phyloP scores from a whole-genome alignment of 805 yeast species.

The Kluyveromyces nonfermentans region DNA sequence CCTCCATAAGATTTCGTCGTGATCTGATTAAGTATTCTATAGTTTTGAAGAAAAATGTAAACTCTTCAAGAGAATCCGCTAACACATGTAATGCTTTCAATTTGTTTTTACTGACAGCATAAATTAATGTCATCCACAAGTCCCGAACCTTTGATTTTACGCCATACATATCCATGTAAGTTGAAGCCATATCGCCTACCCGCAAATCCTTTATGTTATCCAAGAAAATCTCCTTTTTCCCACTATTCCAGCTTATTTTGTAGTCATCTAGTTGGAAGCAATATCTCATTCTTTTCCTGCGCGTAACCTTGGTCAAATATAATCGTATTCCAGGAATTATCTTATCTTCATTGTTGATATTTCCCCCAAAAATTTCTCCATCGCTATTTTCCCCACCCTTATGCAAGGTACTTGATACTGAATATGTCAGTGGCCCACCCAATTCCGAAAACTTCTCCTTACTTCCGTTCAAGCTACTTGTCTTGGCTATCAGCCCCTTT shows the following conservation, averaged over 20 bases:
- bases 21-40: constrained; percentile 45
- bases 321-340: neutral
- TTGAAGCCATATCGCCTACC: constrained; percentile 62
- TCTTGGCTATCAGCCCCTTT: constrained; percentile 1
- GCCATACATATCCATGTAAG: constrained; percentile 78
- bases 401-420: neutral
- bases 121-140: constrained; percentile 76
- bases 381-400: neutral
- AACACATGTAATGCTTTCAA: constrained; percentile 74
- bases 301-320: constrained; percentile 20
- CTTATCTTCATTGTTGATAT: neutral
- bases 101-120: constrained; percentile 50
- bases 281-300: constrained; percentile 21
- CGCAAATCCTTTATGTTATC: constrained; percentile 28
- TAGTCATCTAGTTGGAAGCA: constrained; percentile 16
- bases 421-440: constrained; percentile 2
- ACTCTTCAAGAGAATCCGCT: constrained; percentile 44
- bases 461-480: neutral
- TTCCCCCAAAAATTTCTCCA: neutral
- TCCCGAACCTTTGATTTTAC: constrained; percentile 54
- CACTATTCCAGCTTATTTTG: constrained; percentile 23
- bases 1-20: constrained; percentile 52
- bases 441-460: neutral
- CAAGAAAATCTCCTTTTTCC: constrained; percentile 20
- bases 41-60: constrained; percentile 46